These are phyloP conservation scores for Limonium bicolor DNA, from an alignment of 148 eudicot genomes.

Conservation along the genomic window DNA sequence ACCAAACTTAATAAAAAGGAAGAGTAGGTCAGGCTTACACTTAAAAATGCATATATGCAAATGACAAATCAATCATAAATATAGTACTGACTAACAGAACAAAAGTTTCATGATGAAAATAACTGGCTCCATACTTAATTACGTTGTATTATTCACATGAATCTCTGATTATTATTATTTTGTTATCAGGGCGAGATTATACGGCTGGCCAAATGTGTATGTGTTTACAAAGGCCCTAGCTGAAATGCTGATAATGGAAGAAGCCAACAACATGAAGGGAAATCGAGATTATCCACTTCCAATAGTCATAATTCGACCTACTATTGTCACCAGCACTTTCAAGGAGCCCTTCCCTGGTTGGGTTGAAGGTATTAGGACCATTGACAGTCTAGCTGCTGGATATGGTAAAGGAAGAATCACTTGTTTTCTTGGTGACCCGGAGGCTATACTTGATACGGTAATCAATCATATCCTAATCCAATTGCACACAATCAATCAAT, in stretches of 20 bases:
- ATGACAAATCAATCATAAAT: too few relatives aligned
- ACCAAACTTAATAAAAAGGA: too few relatives aligned
- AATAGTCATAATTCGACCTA: conserved; percentile 52
- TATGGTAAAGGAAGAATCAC: conserved; percentile 26
- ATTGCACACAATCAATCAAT: too few relatives aligned
- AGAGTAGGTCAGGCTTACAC: too few relatives aligned
- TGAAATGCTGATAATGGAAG: conserved; percentile 46
- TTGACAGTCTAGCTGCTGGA: conserved; percentile 9
- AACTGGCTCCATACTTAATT: too few relatives aligned
- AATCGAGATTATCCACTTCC: too few relatives aligned
- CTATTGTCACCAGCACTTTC: conserved; percentile 49
- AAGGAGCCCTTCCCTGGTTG: conserved; percentile 80
- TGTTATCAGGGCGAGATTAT: conserved; percentile 25
- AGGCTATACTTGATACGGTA: conserved; percentile 20
- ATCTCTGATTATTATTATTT: too few relatives aligned
- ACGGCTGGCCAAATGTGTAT: conserved; percentile 64
- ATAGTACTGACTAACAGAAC: too few relatives aligned
- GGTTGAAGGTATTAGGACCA: conserved; percentile 44
- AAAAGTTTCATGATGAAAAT: too few relatives aligned
- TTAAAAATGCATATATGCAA: too few relatives aligned
- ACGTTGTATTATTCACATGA: too few relatives aligned
- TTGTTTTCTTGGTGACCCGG: conserved; percentile 15
- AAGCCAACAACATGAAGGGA: conserved; percentile 19
- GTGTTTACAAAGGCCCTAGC: conserved; percentile 68
- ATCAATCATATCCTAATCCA: not conserved